phyloP scores from a whole-genome alignment of 2,329 filamentous ascomycete genomes.

The Aureobasidium uvarum region DNA sequence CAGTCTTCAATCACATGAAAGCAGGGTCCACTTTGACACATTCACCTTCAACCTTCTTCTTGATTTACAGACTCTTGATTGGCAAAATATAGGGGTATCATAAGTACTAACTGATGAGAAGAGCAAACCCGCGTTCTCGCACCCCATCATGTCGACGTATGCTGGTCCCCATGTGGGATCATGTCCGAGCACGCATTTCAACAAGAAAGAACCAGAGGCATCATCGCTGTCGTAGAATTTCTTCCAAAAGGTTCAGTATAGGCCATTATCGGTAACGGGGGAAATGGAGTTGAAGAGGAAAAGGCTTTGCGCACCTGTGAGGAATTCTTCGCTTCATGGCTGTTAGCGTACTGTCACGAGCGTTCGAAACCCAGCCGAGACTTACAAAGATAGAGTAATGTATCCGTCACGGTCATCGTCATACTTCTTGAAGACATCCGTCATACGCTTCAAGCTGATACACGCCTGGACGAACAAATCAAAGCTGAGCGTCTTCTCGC shows the following conservation, averaged over 20 bases:
- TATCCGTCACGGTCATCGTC: constrained; percentile 96
- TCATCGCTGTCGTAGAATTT: constrained; percentile 27
- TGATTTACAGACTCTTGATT: neutral
- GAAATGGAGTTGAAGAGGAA: constrained; percentile 56
- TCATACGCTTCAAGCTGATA: constrained; percentile 97
- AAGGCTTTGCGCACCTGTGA: constrained; percentile 56
- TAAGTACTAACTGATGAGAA: constrained; percentile 5
- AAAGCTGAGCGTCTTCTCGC: constrained; percentile 56
- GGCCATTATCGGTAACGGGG: constrained; percentile 51
- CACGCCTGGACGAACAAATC: constrained; percentile 97
- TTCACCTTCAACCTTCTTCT: neutral
- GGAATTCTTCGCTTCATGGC: constrained; percentile 49
- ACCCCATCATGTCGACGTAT: neutral
- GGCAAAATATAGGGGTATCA: constrained; percentile 21
- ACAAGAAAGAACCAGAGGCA: neutral
- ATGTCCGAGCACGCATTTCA: neutral
- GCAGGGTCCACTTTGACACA: constrained; percentile 10
- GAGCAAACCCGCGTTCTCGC: neutral
- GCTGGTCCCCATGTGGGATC: neutral
- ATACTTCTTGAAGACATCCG: constrained; percentile 98
- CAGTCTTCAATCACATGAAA: constrained; percentile 17
- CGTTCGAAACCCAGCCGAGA: constrained; percentile 28
- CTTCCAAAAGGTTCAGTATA: constrained; percentile 43
- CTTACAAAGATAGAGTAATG: constrained; percentile 57
- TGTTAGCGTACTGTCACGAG: constrained; percentile 26